Conservation (phyloP, 345 rosid genomes). For the Corchorus capsularis region DNA sequence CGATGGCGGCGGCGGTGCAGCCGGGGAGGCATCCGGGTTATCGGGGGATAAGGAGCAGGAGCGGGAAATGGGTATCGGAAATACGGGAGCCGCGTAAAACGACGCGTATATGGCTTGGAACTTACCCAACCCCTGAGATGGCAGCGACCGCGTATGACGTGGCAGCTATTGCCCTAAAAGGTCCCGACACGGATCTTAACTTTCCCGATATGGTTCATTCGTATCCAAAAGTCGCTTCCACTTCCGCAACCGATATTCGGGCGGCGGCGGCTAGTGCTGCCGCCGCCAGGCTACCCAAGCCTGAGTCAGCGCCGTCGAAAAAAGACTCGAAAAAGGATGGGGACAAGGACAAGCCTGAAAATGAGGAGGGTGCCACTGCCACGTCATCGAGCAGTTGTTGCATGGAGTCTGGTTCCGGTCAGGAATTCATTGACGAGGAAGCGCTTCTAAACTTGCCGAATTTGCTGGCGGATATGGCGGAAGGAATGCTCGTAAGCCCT, state of each 20-base stretch:
- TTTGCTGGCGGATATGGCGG: slow-evolving; percentile 74
- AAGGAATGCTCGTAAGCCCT: slow-evolving; percentile 72
- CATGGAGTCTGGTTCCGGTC: slow-evolving; percentile 18
- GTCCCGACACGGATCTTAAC: slow-evolving; percentile 53
- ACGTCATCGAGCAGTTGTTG: slow-evolving; percentile 14
- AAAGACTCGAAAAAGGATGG: slow-evolving; percentile 17
- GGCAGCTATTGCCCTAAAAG: slow-evolving; percentile 76
- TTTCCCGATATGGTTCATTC: slow-evolving; percentile 52
- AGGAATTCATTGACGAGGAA: slow-evolving; percentile 58
- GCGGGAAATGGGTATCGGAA: slow-evolving; percentile 85
- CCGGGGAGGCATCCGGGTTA: slow-evolving; percentile 45
- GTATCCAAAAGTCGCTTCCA: slow-evolving; percentile 51
- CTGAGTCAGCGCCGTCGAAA: not conserved
- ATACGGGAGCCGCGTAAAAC: slow-evolving; percentile 77
- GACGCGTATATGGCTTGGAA: slow-evolving; percentile 73
- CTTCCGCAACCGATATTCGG: slow-evolving; percentile 53
- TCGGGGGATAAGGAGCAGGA: slow-evolving; percentile 64
- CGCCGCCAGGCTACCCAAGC: slow-evolving; percentile 29
- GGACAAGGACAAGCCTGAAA: slow-evolving; percentile 26
- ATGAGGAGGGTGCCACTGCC: not conserved
- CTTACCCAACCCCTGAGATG: slow-evolving; percentile 73
- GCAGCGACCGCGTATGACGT: slow-evolving; percentile 82
- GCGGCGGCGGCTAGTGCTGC: slow-evolving; percentile 67
- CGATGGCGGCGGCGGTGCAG: not conserved
- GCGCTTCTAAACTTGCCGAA: slow-evolving; percentile 58